Conservation (phyloP, 2,329 filamentous ascomycete genomes). For the Rosellinia necatrix region DNA sequence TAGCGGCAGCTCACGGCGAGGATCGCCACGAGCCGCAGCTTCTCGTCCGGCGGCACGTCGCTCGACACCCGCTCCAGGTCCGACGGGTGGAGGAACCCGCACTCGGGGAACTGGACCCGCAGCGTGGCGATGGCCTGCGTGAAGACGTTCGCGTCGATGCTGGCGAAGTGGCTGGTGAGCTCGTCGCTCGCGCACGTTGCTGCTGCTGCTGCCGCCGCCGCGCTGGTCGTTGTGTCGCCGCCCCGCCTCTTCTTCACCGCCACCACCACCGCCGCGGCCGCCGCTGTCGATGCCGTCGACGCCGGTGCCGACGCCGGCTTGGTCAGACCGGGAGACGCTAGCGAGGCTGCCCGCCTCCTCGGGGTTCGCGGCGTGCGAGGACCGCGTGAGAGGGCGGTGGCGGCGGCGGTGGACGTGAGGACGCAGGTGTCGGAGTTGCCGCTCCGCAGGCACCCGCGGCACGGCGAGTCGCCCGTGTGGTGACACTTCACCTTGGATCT, state of each 20-base stretch:
- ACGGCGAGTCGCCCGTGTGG: conserved; percentile 21
- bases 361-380: not conserved
- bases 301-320: not conserved
- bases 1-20: conserved; percentile 25
- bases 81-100: conserved; percentile 23
- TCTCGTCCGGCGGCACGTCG: conserved; percentile 19
- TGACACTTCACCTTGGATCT: conserved; percentile 28
- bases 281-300: not conserved
- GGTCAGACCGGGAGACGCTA: not conserved
- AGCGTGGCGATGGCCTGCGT: conserved; percentile 21
- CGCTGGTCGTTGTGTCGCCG: no score
- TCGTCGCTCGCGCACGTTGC: not conserved
- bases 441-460: conserved; percentile 21
- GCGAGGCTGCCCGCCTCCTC: conserved; percentile 6
- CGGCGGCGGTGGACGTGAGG: conserved; percentile 15
- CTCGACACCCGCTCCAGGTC: conserved; percentile 20
- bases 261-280: no score
- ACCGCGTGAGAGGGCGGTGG: not conserved
- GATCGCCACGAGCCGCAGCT: conserved; percentile 23
- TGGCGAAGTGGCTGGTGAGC: conserved; percentile 16
- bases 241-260: no score
- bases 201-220: not conserved
- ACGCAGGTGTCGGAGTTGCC: conserved; percentile 19
- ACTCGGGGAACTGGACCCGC: conserved; percentile 26
- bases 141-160: conserved; percentile 17